Evolutionary conservation across 257 asterid genomes (phyloP).

Genomic region (Cinchona pubescens): DNA sequence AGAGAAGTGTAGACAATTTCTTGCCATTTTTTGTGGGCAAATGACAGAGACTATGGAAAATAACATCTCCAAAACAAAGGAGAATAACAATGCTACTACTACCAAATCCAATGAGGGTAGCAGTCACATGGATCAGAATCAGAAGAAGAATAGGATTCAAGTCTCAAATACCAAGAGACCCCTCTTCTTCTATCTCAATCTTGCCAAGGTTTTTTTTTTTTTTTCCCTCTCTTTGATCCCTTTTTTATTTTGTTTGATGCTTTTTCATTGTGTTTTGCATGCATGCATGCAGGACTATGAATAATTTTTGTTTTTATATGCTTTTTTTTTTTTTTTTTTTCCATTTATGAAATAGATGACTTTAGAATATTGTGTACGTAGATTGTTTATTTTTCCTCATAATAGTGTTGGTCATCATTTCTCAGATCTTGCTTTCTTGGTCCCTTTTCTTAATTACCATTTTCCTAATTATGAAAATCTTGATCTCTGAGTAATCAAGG

Average conservation of each 20-base stretch:
- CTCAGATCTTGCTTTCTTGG: neutral
- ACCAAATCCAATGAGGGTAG: neutral
- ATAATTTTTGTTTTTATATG: neutral
- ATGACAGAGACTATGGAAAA: conserved; percentile 6
- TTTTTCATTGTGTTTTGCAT: neutral
- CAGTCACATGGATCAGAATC: neutral
- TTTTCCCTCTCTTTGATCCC: neutral
- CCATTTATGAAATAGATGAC: neutral
- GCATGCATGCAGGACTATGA: neutral
- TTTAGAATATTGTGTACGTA: neutral
- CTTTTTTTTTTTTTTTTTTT: neutral
- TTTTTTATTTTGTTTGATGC: neutral
- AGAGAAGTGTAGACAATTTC: neutral
- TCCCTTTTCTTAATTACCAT: neutral
- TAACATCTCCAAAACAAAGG: conserved; percentile 10
- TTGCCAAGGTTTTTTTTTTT: conserved; percentile 17
- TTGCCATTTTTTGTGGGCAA: conserved; percentile 3
- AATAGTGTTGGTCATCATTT: neutral
- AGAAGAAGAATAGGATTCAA: conserved; percentile 27
- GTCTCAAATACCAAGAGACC: conserved; percentile 27
- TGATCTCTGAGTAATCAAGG: neutral
- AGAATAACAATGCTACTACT: neutral
- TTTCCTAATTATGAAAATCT: neutral
- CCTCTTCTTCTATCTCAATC: conserved; percentile 26
- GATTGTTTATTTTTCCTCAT: neutral